phyloP scores from a whole-genome alignment of 768 basidiomycete genomes.

The Zangia roseola region DNA sequence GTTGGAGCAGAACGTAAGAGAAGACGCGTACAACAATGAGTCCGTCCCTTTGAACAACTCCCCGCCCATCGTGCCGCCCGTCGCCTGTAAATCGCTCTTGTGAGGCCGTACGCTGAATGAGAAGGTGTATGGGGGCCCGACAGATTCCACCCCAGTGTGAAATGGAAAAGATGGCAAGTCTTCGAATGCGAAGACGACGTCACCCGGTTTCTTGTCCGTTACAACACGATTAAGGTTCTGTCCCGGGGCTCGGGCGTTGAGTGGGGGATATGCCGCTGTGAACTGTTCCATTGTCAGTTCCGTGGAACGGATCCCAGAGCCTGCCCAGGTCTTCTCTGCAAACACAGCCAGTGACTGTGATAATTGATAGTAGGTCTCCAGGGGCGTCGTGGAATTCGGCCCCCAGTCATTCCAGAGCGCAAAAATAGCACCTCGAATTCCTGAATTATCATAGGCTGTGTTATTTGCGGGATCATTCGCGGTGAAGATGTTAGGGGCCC shows the following conservation, averaged over 20 bases:
- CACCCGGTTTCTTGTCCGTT: constrained; percentile 20
- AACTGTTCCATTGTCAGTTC: constrained; percentile 38
- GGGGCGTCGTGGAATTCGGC: constrained; percentile 42
- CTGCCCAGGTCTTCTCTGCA: constrained; percentile 44
- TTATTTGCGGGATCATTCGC: constrained; percentile 31
- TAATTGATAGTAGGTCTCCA: constrained; percentile 45
- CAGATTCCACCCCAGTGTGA: constrained; percentile 34
- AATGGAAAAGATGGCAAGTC: constrained; percentile 19
- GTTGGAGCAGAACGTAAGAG: constrained; percentile 40
- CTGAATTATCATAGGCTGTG: constrained; percentile 25
- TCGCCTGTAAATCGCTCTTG: constrained; percentile 10
- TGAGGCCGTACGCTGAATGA: constrained; percentile 38
- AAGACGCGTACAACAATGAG: constrained; percentile 35
- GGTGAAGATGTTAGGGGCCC: constrained; percentile 38
- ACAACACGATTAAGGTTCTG: constrained; percentile 45
- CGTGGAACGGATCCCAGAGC: constrained; percentile 35
- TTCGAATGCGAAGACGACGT: constrained; percentile 31
- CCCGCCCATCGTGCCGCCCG: constrained; percentile 14
- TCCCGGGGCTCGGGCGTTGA: constrained; percentile 41
- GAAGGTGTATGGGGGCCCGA: constrained; percentile 45
- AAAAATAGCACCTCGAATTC: constrained; percentile 36
- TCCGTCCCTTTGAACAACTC: constrained; percentile 37
- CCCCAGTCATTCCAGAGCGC: constrained; percentile 47
- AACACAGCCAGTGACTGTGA: constrained; percentile 40
- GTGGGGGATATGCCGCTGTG: constrained; percentile 32